Base-by-base conservation (phyloP, 2,329 filamentous ascomycete species). In the Diatrype stigma region DNA sequence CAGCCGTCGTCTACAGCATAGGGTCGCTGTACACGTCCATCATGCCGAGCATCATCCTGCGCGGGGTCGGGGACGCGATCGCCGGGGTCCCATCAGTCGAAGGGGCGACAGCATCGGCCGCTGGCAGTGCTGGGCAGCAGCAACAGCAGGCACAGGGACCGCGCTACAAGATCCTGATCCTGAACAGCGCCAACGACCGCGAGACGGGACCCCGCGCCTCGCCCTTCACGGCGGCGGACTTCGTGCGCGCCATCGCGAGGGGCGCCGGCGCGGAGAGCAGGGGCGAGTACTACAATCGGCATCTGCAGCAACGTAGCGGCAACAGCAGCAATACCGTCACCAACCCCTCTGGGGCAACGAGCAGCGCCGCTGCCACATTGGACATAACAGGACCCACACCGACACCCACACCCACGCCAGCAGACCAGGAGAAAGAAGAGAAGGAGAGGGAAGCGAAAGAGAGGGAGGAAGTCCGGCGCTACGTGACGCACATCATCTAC, bases 1-100 rank as follows among this genome's bases (percentile, higher is more conserved):
- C 83, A 50, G 85, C 84, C 1, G 77, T 96, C 8, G 82, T 97
- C 44, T 97, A 96, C 72, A 92, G 88, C 67, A 95, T 97, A 52
- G 94, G 94, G n/a, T 92, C 87, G 1, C 75, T 97, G 0, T 97
- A 95, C 69, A 97, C 93, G 0, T 93, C 88, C 5, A 82, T 97
- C 32, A 79, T 96, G 1, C 93, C 93, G 0, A 91, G 85, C 16
- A 73, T 97, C 1, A 81, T 97, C 5, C 78, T 96, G 6, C 80
- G 84, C 22, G 89, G 87, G 3, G 84, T 95, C 0, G 90, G 89
- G 0, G 76, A 82, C 19, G 82, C 84, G 4, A 67, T 77, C 19
- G 63, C 70, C 1, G 67, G 40, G 2, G 40, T 11, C 16, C 37
- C 30, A 34, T 34, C 30, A 34, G 34, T 37, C n/a, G 5, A 30